Evolutionary conservation across 1,139 yeast genomes (phyloP).

Genomic region (Nakaseomyces sp.): DNA sequence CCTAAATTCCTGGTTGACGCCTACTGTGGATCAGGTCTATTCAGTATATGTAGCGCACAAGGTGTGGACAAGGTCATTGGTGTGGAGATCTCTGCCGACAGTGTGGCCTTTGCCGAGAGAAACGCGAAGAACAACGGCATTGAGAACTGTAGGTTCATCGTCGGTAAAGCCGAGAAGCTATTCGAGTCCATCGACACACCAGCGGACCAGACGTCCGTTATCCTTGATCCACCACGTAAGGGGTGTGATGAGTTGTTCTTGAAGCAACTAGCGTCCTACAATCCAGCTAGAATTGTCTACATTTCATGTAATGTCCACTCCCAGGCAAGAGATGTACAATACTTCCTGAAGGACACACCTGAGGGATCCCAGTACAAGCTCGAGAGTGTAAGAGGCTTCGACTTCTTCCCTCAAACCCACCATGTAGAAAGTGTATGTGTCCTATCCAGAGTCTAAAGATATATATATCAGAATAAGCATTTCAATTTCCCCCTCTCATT

Average conservation of each 20-base stretch:
- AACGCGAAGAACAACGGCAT: slow-evolving; percentile 73
- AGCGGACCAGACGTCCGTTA: slow-evolving; percentile 68
- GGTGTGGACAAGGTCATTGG: slow-evolving; percentile 81
- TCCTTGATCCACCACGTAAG: slow-evolving; percentile 93
- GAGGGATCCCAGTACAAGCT: slow-evolving; percentile 57
- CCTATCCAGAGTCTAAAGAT: slow-evolving; percentile 34
- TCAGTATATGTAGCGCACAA: slow-evolving; percentile 75
- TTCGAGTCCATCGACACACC: slow-evolving; percentile 74
- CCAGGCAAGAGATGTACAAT: slow-evolving; percentile 89
- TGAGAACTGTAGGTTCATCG: slow-evolving; percentile 70
- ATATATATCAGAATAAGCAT: not conserved
- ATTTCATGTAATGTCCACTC: slow-evolving; percentile 96
- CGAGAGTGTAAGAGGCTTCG: slow-evolving; percentile 86
- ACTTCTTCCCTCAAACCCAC: slow-evolving; percentile 95
- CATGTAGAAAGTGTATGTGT: slow-evolving; percentile 97
- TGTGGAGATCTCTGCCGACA: slow-evolving; percentile 88
- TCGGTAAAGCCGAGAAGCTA: slow-evolving; percentile 86
- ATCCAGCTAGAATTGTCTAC: slow-evolving; percentile 81
- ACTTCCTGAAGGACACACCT: slow-evolving; percentile 59
- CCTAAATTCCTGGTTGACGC: slow-evolving; percentile 77
- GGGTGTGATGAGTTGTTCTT: slow-evolving; percentile 88
- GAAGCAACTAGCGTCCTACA: slow-evolving; percentile 71
- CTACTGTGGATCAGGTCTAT: slow-evolving; percentile 93
- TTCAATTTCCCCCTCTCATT: no score
- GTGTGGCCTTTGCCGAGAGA: slow-evolving; percentile 75